Evolutionary conservation across 2,329 filamentous ascomycete genomes (phyloP), one percentile per base, ranked within the genome.

Genomic region (Monilinia polystroma): DNA sequence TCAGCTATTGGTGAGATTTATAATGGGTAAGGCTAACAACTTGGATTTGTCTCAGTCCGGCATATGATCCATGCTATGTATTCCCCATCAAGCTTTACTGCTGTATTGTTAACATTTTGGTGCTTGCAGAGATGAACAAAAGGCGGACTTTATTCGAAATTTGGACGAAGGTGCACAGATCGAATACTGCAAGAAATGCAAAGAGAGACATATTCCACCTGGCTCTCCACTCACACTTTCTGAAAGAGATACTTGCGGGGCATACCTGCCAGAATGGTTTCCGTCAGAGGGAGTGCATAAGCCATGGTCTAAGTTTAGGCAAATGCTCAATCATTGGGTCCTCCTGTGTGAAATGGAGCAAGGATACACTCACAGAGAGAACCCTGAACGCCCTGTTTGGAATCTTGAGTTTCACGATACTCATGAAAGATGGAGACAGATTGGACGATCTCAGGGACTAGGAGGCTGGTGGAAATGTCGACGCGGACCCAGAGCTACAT

Each of bases 391-490:
- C 14, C 57, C 60, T 12, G 59, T 56, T 7, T 74, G 72, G 72
- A 67, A 73, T 23, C 58, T 67, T 12, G 66, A 74, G n/a, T 74
- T 63, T 41, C 75, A 76, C 60, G 67, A 72, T 1, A 58, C 68
- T 18, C 64, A 68, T 8, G 51, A 55, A 5, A 66, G 70, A 32
- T 76, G 74, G 75, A 66, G 65, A 59, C 59, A 65, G 6, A 35
- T 68, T 14, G 70, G 72, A 29, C 66, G 70, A 10, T 1, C 14
- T 20, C 26, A 18, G n/a, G 54, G 63, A 29, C 56, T 43, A 8
- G 70, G 70, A 4, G 73, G 74, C 26, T 76, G 73, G 73, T 75
- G 73, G 73, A 73, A 70, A 51, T 76, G 75, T 41, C 60, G 72
- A 41, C 66, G 10, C 16, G 70, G 66, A 18, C 38, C 38, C 3